phyloP scores from a whole-genome alignment of 805 yeast species.

The Spencermartinsiella europaea region DNA sequence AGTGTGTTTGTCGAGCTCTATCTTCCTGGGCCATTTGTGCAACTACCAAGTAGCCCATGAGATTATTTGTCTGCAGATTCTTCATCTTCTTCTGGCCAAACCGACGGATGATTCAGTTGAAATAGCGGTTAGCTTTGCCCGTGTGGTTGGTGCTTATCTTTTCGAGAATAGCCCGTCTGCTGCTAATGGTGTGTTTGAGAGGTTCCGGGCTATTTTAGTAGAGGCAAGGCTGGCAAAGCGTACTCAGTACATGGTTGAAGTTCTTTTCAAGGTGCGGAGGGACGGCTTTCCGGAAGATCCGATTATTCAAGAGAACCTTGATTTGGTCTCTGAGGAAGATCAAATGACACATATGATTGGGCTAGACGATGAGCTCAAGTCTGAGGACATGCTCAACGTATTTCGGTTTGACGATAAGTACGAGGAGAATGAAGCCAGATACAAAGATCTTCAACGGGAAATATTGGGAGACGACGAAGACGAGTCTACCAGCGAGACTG shows the following conservation, averaged over 20 bases:
- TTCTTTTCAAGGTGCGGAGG: conserved; percentile 47
- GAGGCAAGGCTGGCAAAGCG: conserved; percentile 44
- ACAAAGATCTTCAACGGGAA: conserved; percentile 39
- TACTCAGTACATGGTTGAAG: conserved; percentile 45
- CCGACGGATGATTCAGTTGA: conserved; percentile 54
- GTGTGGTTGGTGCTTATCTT: conserved; percentile 49
- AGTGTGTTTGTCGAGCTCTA: conserved; percentile 39
- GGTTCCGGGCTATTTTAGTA: conserved; percentile 55
- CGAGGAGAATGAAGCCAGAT: conserved; percentile 46
- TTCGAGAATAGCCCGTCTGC: conserved; percentile 41
- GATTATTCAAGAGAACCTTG: conserved; percentile 43
- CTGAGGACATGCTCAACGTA: conserved; percentile 43
- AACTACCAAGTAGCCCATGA: conserved; percentile 59
- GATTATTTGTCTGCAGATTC: conserved; percentile 47
- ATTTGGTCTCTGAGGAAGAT: conserved; percentile 60
- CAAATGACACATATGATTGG: conserved; percentile 50
- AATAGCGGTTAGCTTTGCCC: conserved; percentile 47
- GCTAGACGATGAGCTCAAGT: conserved; percentile 47
- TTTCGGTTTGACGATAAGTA: conserved; percentile 50
- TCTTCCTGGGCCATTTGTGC: conserved; percentile 57
- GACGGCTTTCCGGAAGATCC: conserved; percentile 39
- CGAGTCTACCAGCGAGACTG: conserved; percentile 18
- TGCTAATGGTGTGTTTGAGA: conserved; percentile 49
- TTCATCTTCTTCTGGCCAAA: conserved; percentile 42
- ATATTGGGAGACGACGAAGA: conserved; percentile 39